Evolutionary conservation across 2,329 filamentous ascomycete species (phyloP).

Genomic region (Plectosphaerella plurivora): DNA sequence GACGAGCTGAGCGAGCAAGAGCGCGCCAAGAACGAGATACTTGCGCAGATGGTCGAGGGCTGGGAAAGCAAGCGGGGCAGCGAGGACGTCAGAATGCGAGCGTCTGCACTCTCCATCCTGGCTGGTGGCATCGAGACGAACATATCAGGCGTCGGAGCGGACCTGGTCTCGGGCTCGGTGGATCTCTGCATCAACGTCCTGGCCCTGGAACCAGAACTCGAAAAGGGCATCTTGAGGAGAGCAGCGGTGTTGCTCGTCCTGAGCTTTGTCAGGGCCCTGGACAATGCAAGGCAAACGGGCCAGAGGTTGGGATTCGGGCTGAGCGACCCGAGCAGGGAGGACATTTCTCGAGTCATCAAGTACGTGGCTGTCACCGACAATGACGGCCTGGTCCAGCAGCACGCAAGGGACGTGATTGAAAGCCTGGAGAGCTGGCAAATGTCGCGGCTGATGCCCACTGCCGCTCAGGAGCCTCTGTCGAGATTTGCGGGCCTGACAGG

Average conservation of each 20-base stretch:
- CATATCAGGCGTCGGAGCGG: slow-evolving; percentile 48
- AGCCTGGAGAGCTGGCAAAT: slow-evolving; percentile 60
- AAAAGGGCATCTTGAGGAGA: slow-evolving; percentile 61
- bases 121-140: slow-evolving; percentile 57
- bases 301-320: slow-evolving; percentile 48
- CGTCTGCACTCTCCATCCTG: slow-evolving; percentile 65
- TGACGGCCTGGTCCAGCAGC: slow-evolving; percentile 64
- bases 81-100: slow-evolving; percentile 53
- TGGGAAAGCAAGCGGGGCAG: slow-evolving; percentile 13
- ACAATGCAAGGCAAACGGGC: slow-evolving; percentile 42
- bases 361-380: slow-evolving; percentile 64
- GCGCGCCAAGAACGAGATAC: slow-evolving; percentile 41
- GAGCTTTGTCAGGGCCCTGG: slow-evolving; percentile 56
- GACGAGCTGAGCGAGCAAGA: slow-evolving; percentile 40
- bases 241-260: slow-evolving; percentile 62
- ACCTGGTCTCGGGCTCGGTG: slow-evolving; percentile 49
- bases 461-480: not conserved
- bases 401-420: slow-evolving; percentile 64
- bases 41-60: slow-evolving; percentile 23
- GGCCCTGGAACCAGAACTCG: slow-evolving; percentile 54
- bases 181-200: slow-evolving; percentile 62
- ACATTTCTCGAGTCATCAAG: slow-evolving; percentile 56
- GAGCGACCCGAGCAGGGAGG: slow-evolving; percentile 49
- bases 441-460: slow-evolving; percentile 38
- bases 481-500: slow-evolving; percentile 7